Percentiles rank a stretch among this genome's conserved stretches.
Conservation (phyloP, 192 early-diverging fungal genomes). For the Mycoemilia scoparia region DNA sequence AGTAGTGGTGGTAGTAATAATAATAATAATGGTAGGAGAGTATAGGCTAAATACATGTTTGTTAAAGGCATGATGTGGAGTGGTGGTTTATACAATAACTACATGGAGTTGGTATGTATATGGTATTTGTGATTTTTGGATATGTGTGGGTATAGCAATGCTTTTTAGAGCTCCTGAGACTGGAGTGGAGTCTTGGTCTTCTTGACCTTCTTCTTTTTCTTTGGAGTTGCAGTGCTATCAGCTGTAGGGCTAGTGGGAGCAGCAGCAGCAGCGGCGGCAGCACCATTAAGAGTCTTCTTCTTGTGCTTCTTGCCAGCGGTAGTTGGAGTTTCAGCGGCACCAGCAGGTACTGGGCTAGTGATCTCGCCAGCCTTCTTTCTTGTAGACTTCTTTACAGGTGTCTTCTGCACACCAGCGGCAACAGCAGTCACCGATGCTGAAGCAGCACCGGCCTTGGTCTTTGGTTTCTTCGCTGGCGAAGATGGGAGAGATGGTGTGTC, state of each 20-base stretch:
- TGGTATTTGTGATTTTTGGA: no score
- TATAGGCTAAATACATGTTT: no score
- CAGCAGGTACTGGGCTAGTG: neutral
- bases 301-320: conserved; percentile 6
- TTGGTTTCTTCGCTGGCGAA: neutral
- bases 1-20: no score
- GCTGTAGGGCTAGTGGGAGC: neutral
- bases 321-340: neutral
- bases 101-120: no score
- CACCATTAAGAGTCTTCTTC: neutral
- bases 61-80: no score
- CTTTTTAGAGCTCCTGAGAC: no score
- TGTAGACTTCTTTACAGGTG: neutral
- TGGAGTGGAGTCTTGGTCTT: neutral
- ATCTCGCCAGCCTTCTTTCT: neutral
- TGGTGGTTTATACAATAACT: no score
- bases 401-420: neutral
- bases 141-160: no score
- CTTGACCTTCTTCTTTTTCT: conserved; percentile 11
- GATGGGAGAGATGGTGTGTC: neutral
- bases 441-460: neutral
- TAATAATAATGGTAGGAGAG: no score
- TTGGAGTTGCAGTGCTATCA: neutral
- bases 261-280: neutral
- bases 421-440: neutral